Evolutionary conservation across 768 basidiomycete species (phyloP), one percentile per base, ranked within the genome.

Genomic region (Suillus placidus): DNA sequence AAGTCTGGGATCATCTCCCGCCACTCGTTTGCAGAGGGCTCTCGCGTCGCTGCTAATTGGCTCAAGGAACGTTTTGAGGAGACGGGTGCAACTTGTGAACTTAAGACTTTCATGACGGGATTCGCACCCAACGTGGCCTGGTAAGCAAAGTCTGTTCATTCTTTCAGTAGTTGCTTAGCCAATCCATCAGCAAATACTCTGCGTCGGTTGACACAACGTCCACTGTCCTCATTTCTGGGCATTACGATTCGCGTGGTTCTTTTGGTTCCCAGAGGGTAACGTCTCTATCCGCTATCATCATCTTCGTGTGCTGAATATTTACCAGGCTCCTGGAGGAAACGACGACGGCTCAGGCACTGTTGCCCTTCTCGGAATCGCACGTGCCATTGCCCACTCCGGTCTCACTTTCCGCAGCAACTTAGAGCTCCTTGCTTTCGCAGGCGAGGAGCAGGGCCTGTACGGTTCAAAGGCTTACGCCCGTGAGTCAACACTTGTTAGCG

Each of bases 71-170:
- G 82, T 61, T 87, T 95, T 61, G 91, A 95, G 78, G 81, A 81
- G 9, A 86, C 87, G 0, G 95, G 95, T 0, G 94, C 93, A 1
- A 77, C 77, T 4, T 97, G 95, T 76, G 82, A 84, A 65, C 81
- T 94, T 35, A 81, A 81, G 70, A 72, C 80, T 0, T 97, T 95
- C 84, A 75, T 88, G 34, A 10, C 51, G 16, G 93, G 91, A 8
- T 95, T 93, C 73, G 84, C 92, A 4, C 95, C 95, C 12, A 94
- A 97, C 72, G 89, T 97, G 54, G 83, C 97, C 64, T 97, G 94
- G 88, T 94, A 81, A 62, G 80, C 72, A 23, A 60, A 4, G 58
- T 55, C 4, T 42, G 9, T 10, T 14, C 16, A 13, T 35, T 16
- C 14, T 26, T 40, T 9, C 61, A 35, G 64, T 42, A 40, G 35